These are phyloP conservation scores for Rusavskia elegans DNA, from an alignment of 495 filamentous ascomycete genomes.

Conservation along the genomic window DNA sequence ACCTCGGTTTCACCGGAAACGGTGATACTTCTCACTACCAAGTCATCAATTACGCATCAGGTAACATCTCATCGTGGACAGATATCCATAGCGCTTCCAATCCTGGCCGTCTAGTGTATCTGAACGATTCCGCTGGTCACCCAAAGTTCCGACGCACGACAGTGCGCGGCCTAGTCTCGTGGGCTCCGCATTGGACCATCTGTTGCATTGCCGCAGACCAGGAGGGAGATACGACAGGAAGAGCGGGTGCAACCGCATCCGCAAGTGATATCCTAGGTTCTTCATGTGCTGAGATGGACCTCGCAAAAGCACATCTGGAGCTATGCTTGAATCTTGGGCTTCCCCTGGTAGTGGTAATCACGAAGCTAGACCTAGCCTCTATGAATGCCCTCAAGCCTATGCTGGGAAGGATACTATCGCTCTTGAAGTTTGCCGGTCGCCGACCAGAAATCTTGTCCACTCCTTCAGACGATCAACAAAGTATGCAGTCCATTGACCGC, in stretches of 20 bases:
- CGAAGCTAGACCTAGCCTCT: conserved; percentile 78
- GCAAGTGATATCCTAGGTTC: conserved; percentile 33
- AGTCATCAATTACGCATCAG: conserved; percentile 75
- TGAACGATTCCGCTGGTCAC: conserved; percentile 84
- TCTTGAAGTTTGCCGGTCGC: conserved; percentile 57
- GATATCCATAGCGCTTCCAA: conserved; percentile 73
- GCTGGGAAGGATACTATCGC: conserved; percentile 57
- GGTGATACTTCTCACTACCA: conserved; percentile 19
- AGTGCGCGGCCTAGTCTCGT: conserved; percentile 75
- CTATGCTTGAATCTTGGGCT: conserved; percentile 66
- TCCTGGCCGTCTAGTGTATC: conserved; percentile 61
- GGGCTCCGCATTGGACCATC: conserved; percentile 87
- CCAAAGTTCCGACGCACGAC: conserved; percentile 77
- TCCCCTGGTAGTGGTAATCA: conserved; percentile 66
- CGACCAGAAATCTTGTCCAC: conserved; percentile 51
- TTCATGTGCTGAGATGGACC: conserved; percentile 42
- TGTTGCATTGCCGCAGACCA: conserved; percentile 79
- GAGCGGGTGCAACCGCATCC: conserved; percentile 15
- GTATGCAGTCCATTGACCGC: conserved; percentile 21
- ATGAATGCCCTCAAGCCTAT: conserved; percentile 49
- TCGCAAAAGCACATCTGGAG: conserved; percentile 68
- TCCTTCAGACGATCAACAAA: conserved; percentile 6
- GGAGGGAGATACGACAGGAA: conserved; percentile 29
- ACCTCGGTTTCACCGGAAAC: conserved; percentile 10
- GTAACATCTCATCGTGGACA: conserved; percentile 81